Evolutionary conservation across 768 basidiomycete species (phyloP).

Genomic region (Fistulinella prunicolor): DNA sequence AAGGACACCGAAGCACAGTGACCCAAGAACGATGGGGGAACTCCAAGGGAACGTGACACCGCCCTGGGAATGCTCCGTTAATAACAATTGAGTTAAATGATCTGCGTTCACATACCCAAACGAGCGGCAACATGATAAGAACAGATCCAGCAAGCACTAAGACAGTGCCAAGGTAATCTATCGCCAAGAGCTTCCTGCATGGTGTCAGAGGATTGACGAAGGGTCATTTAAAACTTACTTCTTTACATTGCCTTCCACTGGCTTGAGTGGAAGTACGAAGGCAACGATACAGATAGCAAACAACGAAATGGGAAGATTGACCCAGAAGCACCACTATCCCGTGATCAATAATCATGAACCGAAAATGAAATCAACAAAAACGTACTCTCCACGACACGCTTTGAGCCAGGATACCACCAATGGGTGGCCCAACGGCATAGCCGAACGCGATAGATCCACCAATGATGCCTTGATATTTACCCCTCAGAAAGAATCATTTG

Average conservation of each 20-base stretch:
- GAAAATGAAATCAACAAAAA: background rate
- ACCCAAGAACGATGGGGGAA: slow-evolving; percentile 61
- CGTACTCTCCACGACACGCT: slow-evolving; percentile 61
- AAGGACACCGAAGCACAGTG: slow-evolving; percentile 52
- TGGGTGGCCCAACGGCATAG: slow-evolving; percentile 62
- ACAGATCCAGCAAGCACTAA: slow-evolving; percentile 61
- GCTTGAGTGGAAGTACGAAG: slow-evolving; percentile 66
- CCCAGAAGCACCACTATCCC: slow-evolving; percentile 71
- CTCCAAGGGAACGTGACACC: slow-evolving; percentile 72
- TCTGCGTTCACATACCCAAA: slow-evolving; percentile 50
- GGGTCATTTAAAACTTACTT: slow-evolving; percentile 30
- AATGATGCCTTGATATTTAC: slow-evolving; percentile 77
- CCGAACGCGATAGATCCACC: slow-evolving; percentile 53
- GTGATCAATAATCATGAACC: background rate
- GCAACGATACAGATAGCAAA: slow-evolving; percentile 53
- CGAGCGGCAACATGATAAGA: slow-evolving; percentile 64
- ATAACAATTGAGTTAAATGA: background rate
- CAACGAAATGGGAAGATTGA: slow-evolving; percentile 60
- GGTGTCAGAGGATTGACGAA: background rate
- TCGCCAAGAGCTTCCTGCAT: slow-evolving; percentile 55
- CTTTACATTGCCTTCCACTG: slow-evolving; percentile 58
- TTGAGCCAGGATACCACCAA: slow-evolving; percentile 64
- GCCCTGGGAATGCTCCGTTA: slow-evolving; percentile 43
- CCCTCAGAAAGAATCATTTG: no score
- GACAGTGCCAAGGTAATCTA: slow-evolving; percentile 61